A percentile compares a stretch with the other conserved stretches of the same genome.
Evolutionary conservation across 495 filamentous ascomycete species (phyloP).

Genomic region (Cercophora newfieldiana): DNA sequence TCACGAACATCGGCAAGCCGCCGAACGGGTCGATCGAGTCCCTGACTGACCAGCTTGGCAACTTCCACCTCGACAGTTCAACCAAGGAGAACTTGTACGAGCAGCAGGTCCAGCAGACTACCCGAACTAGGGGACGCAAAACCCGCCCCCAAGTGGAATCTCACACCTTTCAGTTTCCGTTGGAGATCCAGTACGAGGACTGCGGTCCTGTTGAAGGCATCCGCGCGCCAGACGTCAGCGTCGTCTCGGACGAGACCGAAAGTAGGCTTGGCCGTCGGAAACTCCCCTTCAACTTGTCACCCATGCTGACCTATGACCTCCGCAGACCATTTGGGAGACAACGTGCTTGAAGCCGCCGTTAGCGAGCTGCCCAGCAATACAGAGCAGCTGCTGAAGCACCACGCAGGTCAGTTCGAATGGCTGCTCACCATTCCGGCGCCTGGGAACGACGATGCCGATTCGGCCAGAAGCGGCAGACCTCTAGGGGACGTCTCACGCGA

Average conservation of each 20-base stretch:
- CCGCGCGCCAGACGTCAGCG: background rate
- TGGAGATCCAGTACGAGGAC: background rate
- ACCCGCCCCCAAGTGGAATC: constrained; percentile 14
- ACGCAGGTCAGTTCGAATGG: constrained; percentile 53
- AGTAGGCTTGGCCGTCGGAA: background rate
- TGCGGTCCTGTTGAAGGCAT: background rate
- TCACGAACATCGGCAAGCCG: constrained; percentile 31
- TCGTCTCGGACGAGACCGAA: background rate
- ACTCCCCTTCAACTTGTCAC: background rate
- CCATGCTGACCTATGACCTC: background rate
- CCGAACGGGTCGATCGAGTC: constrained; percentile 28
- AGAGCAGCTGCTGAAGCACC: constrained; percentile 49
- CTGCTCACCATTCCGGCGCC: constrained; percentile 39
- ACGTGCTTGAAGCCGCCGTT: constrained; percentile 37
- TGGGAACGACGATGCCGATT: background rate
- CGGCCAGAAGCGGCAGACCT: constrained; percentile 19
- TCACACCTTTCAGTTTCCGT: constrained; percentile 13
- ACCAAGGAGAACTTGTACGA: constrained; percentile 28
- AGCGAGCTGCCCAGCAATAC: constrained; percentile 35
- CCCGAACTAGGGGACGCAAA: constrained; percentile 10
- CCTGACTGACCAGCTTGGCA: constrained; percentile 31
- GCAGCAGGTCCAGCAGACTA: constrained; percentile 12
- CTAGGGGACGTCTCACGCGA: constrained; percentile 17
- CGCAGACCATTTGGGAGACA: constrained; percentile 14
- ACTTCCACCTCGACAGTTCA: constrained; percentile 30